phyloP scores from a whole-genome alignment of 306 rosid genomes.

The Amphicarpaea edgeworthii region DNA sequence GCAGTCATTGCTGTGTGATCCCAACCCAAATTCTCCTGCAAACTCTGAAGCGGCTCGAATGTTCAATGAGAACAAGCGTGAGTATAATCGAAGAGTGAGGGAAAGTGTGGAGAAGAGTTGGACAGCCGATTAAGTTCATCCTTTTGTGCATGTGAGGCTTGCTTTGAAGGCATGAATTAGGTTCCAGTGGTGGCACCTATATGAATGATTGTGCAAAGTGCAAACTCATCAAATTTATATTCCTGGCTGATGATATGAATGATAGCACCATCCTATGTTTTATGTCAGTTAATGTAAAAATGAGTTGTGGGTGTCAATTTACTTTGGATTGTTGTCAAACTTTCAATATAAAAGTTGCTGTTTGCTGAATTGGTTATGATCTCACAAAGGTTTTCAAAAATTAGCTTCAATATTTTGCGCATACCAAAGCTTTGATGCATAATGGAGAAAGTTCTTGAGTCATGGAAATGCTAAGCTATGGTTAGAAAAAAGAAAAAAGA shows the following conservation, averaged over 20 bases:
- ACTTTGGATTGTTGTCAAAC: slow-evolving; percentile 48
- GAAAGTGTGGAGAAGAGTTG: slow-evolving; percentile 97
- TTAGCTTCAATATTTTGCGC: neutral
- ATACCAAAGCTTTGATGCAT: too few species aligned
- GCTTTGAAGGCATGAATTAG: too few species aligned
- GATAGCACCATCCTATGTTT: slow-evolving; percentile 44
- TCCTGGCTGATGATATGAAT: slow-evolving; percentile 45
- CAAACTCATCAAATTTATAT: slow-evolving; percentile 52
- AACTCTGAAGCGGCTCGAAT: slow-evolving; percentile 96
- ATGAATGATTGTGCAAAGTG: slow-evolving; percentile 52
- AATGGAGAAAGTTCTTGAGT: too few species aligned
- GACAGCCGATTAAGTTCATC: slow-evolving; percentile 77
- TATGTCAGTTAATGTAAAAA: slow-evolving; percentile 51
- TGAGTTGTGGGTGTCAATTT: slow-evolving; percentile 41
- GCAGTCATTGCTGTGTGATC: slow-evolving; percentile 94
- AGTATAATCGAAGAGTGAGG: slow-evolving; percentile 88
- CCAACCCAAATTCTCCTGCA: slow-evolving; percentile 98
- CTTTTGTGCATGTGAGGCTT: neutral
- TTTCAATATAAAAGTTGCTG: neutral
- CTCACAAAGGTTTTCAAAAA: neutral
- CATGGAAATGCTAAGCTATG: too few species aligned
- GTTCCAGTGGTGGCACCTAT: too few species aligned
- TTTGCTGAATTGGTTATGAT: slow-evolving; percentile 34
- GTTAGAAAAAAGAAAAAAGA: too few species aligned
- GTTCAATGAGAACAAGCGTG: slow-evolving; percentile 92